Evolutionary conservation across 208 protist genomes (phyloP), one percentile per base, ranked within the genome.

Genomic region (Trypanosomatidae sp.): DNA sequence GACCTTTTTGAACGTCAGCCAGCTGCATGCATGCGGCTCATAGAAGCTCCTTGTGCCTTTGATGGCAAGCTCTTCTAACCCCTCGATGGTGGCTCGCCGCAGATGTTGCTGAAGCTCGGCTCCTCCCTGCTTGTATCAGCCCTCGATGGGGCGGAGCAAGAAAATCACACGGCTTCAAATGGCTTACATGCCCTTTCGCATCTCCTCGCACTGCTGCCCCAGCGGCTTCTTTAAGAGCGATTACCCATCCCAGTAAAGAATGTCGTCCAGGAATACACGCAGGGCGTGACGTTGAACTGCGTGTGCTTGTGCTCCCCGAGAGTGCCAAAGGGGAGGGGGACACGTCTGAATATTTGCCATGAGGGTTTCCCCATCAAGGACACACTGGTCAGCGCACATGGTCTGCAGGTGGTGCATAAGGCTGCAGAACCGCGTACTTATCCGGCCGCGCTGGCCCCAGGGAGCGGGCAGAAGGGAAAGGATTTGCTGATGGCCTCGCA

Each of bases 1-100:
- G 71, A 96, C 92, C 72, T 95, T 97, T 74, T 98, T 97, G 19
- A 97, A 70, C 77, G 96, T 98, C 28, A 95, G 71, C 93, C 93
- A 97, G 72, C 93, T 89, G 33, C 95, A 81, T 15, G 80, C 82
- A 41, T 85, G 80, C 4, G 92, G 93, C 67, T 92, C 80, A 78
- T 97, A 98, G 9, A 80, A 50, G 52, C 79, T 80, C 39, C 79
- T 52, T 36, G 79, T 46, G 79, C 94, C 92, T 56, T 98, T 97
- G 10, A 95, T 71, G 8, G 96, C 90, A 28, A 96, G 79, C 25
- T 88, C 91, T 62, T 97, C 93, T 3, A 95, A 71, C 15, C 85
- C 83, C 59, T 92, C 86, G 15, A 80, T 68, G 62, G 95, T 84
- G 62, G 86, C 83, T 46, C 76, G 79, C 64, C 83, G 86, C n/a